Percentiles rank a stretch among this genome's conserved stretches.
These are phyloP conservation scores for Termitomyces sp. DNA, from an alignment of 1,284 basidiomycete genomes.

Conservation along the genomic window DNA sequence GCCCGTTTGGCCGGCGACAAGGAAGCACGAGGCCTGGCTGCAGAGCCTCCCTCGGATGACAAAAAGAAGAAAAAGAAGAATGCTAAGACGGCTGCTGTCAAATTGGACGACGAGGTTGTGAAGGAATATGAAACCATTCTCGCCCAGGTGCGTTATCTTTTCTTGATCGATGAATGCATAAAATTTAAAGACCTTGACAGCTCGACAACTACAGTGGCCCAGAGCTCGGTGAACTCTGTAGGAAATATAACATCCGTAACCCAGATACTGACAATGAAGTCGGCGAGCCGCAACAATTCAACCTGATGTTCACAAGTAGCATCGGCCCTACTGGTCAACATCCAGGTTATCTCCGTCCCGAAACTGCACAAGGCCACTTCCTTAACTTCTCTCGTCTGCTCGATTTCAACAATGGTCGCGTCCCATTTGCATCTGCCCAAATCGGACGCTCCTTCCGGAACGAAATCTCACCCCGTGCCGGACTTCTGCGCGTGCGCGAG, in stretches of 20 bases:
- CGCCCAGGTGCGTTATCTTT: conserved; percentile 64
- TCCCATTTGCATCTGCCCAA: conserved; percentile 97
- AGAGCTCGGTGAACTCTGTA: conserved; percentile 85
- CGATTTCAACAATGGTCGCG: conserved; percentile 95
- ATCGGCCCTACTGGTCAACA: conserved; percentile 98
- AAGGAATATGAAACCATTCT: conserved; percentile 79
- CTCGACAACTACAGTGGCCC: conserved; percentile 94
- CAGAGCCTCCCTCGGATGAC: conserved; percentile 49
- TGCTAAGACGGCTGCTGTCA: conserved; percentile 71
- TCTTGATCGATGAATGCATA: neutral
- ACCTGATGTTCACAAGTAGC: conserved; percentile 97
- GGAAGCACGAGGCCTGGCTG: conserved; percentile 79
- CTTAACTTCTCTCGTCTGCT: conserved; percentile 96
- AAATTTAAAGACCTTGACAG: conserved; percentile 36
- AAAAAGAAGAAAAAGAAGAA: conserved; percentile 84
- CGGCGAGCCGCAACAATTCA: conserved; percentile 92
- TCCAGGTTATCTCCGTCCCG: conserved; percentile 94
- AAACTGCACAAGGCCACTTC: conserved; percentile 99
- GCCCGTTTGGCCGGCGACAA: conserved; percentile 87
- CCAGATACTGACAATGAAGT: conserved; percentile 93
- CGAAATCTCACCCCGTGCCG: conserved; percentile 96
- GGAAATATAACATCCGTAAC: conserved; percentile 79
- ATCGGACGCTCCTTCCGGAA: conserved; percentile 97
- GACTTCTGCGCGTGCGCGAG: conserved; percentile 94
- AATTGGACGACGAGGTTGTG: conserved; percentile 74